These are phyloP conservation scores for Trichophyton mentagrophytes DNA, from an alignment of 2,329 filamentous ascomycete species.

Conservation along the genomic window DNA sequence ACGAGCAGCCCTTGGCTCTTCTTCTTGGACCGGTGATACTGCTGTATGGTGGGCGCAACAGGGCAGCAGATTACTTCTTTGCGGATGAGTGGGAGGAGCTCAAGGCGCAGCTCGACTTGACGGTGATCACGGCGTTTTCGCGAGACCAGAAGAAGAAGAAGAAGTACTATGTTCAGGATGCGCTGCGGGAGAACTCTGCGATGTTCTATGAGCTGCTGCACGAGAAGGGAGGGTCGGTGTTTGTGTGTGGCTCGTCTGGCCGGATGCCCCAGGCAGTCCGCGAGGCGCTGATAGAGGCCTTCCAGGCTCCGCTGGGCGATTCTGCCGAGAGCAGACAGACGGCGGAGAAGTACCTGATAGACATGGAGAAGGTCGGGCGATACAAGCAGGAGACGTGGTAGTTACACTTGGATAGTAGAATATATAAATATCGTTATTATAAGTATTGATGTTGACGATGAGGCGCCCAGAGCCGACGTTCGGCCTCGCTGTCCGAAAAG, in stretches of 20 bases:
- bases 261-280: slow-evolving; percentile 59
- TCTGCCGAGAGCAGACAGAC: slow-evolving; percentile 28
- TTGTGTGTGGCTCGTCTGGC: slow-evolving; percentile 46
- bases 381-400: slow-evolving; percentile 62
- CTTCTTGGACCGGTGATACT: slow-evolving; percentile 42
- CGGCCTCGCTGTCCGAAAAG: not conserved
- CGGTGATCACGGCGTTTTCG: slow-evolving; percentile 55
- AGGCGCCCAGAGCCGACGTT: not conserved
- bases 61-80: slow-evolving; percentile 68
- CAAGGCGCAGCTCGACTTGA: slow-evolving; percentile 32
- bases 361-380: slow-evolving; percentile 48
- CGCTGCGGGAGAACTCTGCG: slow-evolving; percentile 40
- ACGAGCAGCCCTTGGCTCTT: slow-evolving; percentile 14
- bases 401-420: not conserved
- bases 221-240: slow-evolving; percentile 38
- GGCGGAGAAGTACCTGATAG: slow-evolving; percentile 44
- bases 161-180: slow-evolving; percentile 57
- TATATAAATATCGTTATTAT: not conserved
- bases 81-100: slow-evolving; percentile 55
- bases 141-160: slow-evolving; percentile 52
- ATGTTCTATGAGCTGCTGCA: slow-evolving; percentile 42
- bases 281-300: slow-evolving; percentile 51
- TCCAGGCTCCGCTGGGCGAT: slow-evolving; percentile 35
- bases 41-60: slow-evolving; percentile 75
- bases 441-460: not conserved